These are phyloP conservation scores for Neonectria hederae DNA, from an alignment of 2,329 filamentous ascomycete genomes.

Conservation along the genomic window DNA sequence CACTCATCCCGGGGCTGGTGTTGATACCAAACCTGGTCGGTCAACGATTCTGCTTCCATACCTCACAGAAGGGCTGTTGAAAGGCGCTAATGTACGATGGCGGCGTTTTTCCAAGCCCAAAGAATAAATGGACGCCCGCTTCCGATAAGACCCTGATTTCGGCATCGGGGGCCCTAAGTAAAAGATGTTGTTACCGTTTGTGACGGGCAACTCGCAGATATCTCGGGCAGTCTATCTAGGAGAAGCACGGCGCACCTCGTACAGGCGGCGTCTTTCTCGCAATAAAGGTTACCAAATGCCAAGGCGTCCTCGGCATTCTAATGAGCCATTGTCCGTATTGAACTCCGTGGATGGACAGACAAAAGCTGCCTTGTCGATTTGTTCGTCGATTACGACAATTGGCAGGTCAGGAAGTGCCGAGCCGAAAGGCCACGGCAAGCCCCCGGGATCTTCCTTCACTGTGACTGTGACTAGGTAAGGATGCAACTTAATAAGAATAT, in stretches of 20 bases:
- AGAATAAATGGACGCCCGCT: slow-evolving; percentile 25
- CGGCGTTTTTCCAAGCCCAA: slow-evolving; percentile 21
- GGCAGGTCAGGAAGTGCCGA: neutral
- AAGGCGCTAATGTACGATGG: slow-evolving; percentile 30
- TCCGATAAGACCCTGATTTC: slow-evolving; percentile 33
- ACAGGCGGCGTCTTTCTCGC: neutral
- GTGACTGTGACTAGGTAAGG: slow-evolving; percentile 1
- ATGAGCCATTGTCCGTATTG: neutral
- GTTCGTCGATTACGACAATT: slow-evolving; percentile 1
- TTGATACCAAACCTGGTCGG: slow-evolving; percentile 23
- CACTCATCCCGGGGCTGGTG: slow-evolving; percentile 23
- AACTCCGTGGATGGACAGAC: neutral
- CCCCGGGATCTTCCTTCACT: slow-evolving; percentile 18
- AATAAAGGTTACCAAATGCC: neutral
- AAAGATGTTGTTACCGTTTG: neutral
- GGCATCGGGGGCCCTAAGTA: slow-evolving; percentile 4
- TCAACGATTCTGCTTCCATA: slow-evolving; percentile 14
- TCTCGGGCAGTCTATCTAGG: slow-evolving; percentile 13
- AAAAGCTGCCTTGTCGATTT: neutral
- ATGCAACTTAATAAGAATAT: neutral
- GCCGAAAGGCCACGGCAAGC: slow-evolving; percentile 2
- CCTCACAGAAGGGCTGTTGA: slow-evolving; percentile 14
- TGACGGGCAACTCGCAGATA: slow-evolving; percentile 16
- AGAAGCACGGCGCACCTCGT: neutral
- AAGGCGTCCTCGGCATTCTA: neutral